phyloP scores from a whole-genome alignment of 2,329 filamentous ascomycete species.

The Thielaviopsis punctulata region DNA sequence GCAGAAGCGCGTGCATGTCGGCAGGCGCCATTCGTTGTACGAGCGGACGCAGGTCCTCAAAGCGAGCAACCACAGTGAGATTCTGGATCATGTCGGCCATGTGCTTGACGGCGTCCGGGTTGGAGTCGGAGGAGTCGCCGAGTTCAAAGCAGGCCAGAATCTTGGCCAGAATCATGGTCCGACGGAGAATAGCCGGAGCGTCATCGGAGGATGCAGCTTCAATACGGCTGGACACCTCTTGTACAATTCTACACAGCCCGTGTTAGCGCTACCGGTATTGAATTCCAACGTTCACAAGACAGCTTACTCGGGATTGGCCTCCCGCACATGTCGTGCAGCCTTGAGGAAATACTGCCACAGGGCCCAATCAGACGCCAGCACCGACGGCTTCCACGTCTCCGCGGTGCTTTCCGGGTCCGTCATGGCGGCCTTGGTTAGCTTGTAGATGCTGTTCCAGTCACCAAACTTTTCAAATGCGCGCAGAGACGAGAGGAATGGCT shows the following conservation, averaged over 20 bases:
- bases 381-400: conserved; percentile 21
- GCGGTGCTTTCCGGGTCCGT: conserved; percentile 20
- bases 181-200: conserved; percentile 22
- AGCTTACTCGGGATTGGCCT: conserved; percentile 9
- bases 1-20: conserved; percentile 11
- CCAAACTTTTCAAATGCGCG: conserved; percentile 21
- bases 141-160: conserved; percentile 23
- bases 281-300: conserved; percentile 10
- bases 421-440: conserved; percentile 28
- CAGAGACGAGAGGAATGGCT: conserved; percentile 27
- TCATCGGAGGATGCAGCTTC: conserved; percentile 17
- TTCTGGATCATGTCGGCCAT: conserved; percentile 11
- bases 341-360: conserved; percentile 20
- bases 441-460: conserved; percentile 27
- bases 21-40: conserved; percentile 6
- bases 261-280: neutral
- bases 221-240: conserved; percentile 18
- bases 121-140: neutral
- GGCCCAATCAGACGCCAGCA: conserved; percentile 27
- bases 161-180: conserved; percentile 23
- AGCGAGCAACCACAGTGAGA: conserved; percentile 6
- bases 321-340: conserved; percentile 15
- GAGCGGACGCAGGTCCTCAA: conserved; percentile 11
- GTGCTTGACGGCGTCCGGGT: neutral
- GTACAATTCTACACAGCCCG: conserved; percentile 15